These are phyloP conservation scores for Sclerospora graminicola DNA, from an alignment of 352 stramenopile species.

Conservation along the genomic window DNA sequence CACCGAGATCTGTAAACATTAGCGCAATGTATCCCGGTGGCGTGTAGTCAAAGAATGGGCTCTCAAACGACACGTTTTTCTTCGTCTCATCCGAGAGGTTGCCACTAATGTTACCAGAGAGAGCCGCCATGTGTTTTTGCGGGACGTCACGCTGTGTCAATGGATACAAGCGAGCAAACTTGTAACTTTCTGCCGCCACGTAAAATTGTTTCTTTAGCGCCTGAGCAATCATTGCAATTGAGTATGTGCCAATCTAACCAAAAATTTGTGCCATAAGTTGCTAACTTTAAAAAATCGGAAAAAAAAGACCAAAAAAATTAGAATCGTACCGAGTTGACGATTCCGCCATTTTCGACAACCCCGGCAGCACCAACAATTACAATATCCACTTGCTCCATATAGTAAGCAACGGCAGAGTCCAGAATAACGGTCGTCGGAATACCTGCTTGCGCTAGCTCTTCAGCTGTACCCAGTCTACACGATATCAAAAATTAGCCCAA, in stretches of 20 bases:
- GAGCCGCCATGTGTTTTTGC: slow-evolving; percentile 51
- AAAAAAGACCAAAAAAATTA: background rate
- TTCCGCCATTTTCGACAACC: slow-evolving; percentile 95
- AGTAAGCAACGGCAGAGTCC: slow-evolving; percentile 92
- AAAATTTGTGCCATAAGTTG: background rate
- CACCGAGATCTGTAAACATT: slow-evolving; percentile 97
- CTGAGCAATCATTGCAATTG: slow-evolving; percentile 89
- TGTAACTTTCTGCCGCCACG: slow-evolving; percentile 97
- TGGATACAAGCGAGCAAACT: slow-evolving; percentile 97
- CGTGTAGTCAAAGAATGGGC: slow-evolving; percentile 94
- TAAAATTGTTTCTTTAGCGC: slow-evolving; percentile 96
- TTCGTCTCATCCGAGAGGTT: slow-evolving; percentile 17
- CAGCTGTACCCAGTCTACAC: slow-evolving; percentile 52
- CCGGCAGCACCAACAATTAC: slow-evolving; percentile 94
- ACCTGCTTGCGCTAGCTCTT: slow-evolving; percentile 70
- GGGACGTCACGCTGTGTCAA: slow-evolving; percentile 93
- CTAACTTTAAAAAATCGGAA: background rate
- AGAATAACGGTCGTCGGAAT: slow-evolving; percentile 94
- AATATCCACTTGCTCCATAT: slow-evolving; percentile 94
- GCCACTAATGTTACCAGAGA: slow-evolving; percentile 21
- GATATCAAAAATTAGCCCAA: background rate
- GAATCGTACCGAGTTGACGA: slow-evolving; percentile 90
- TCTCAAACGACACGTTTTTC: slow-evolving; percentile 72
- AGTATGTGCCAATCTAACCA: slow-evolving; percentile 90
- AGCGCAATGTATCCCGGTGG: slow-evolving; percentile 96